Percentiles rank a stretch among this genome's conserved stretches.
phyloP scores from a whole-genome alignment of 1,284 basidiomycete species.

The Trichosporon sp. region DNA sequence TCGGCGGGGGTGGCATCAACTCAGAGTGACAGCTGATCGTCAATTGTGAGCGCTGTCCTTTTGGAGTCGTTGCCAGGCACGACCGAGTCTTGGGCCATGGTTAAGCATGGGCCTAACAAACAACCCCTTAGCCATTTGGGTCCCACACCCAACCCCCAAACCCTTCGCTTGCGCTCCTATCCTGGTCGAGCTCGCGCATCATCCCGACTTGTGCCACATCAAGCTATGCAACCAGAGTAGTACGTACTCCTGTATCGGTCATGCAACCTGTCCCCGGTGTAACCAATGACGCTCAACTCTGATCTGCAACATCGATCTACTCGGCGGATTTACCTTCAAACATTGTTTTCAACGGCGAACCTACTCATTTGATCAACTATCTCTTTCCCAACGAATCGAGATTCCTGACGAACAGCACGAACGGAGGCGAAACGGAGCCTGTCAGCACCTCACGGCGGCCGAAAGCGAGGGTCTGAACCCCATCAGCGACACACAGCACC shows the following conservation, averaged over 20 bases:
- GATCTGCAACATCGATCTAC: not conserved
- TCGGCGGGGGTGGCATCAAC: not conserved
- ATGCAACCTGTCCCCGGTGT: not conserved
- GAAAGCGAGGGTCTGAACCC: not conserved
- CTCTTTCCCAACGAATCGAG: not conserved
- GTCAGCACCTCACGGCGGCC: not conserved
- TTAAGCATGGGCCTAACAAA: constrained; percentile 21
- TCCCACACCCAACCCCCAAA: not conserved
- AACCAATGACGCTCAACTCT: not conserved
- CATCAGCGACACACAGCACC: no score
- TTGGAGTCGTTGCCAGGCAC: constrained; percentile 19
- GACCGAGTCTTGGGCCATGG: constrained; percentile 17
- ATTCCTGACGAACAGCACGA: not conserved
- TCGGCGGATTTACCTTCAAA: not conserved
- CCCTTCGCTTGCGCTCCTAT: not conserved
- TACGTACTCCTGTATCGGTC: constrained; percentile 13
- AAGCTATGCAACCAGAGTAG: not conserved
- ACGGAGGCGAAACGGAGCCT: not conserved
- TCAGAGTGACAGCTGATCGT: constrained; percentile 13
- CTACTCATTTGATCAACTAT: no score
- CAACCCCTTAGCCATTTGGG: constrained; percentile 9
- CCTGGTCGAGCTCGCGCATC: not conserved
- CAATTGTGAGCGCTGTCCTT: not conserved
- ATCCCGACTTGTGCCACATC: constrained; percentile 2
- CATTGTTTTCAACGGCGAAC: not conserved